These are phyloP conservation scores for Heliocybe sulcata DNA, from an alignment of 1,284 basidiomycete species.

Conservation along the genomic window DNA sequence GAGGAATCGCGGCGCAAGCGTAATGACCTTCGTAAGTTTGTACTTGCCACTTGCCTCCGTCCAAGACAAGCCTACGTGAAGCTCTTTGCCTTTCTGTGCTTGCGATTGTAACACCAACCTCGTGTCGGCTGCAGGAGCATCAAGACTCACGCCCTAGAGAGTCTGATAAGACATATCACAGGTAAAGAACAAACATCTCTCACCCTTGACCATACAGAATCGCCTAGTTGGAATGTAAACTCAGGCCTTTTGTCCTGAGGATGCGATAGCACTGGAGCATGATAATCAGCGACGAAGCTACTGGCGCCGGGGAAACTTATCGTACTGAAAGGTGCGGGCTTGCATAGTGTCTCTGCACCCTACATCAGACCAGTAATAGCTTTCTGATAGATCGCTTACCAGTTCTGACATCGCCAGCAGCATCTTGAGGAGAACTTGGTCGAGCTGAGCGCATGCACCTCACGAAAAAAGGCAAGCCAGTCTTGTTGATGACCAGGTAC, in stretches of 20 bases:
- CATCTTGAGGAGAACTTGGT: constrained; percentile 66
- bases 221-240: constrained; percentile 78
- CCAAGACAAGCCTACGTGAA: constrained; percentile 89
- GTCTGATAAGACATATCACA: constrained; percentile 2
- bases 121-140: constrained; percentile 88
- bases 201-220: constrained; percentile 90
- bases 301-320: constrained; percentile 7
- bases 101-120: constrained; percentile 73
- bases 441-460: constrained; percentile 67
- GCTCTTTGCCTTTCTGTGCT: constrained; percentile 67
- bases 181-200: constrained; percentile 3
- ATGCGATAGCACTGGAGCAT: constrained; percentile 80
- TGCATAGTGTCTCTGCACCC: constrained; percentile 45
- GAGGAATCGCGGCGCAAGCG: constrained; percentile 86
- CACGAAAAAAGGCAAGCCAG: constrained; percentile 79
- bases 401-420: constrained; percentile 72
- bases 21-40: constrained; percentile 93
- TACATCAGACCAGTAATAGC: constrained; percentile 9
- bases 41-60: constrained; percentile 94
- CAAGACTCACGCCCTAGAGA: constrained; percentile 71
- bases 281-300: constrained; percentile 23
- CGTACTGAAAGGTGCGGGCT: constrained; percentile 73
- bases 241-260: constrained; percentile 78
- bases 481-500: constrained; percentile 93
- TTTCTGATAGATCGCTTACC: too few relatives aligned